phyloP scores from a whole-genome alignment of 2,329 filamentous ascomycete genomes.

The Aureobasidium sp. region DNA sequence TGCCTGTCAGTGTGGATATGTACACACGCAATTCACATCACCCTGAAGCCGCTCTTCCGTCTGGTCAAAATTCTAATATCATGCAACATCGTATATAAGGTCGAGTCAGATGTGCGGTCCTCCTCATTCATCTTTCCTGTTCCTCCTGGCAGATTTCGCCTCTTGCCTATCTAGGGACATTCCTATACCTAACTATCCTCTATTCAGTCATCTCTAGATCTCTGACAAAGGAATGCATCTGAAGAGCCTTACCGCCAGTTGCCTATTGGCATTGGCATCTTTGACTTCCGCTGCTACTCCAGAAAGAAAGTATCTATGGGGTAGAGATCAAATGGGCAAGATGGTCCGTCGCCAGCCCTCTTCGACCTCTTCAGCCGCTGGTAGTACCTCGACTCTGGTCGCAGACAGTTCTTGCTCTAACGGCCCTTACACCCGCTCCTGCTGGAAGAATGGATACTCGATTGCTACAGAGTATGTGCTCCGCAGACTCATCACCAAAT shows the following conservation, averaged over 20 bases:
- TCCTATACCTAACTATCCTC: neutral
- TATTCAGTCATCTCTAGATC: neutral
- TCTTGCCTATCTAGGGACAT: neutral
- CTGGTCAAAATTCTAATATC: neutral
- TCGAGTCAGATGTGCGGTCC: neutral
- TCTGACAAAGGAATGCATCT: constrained; percentile 9
- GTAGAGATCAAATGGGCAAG: constrained; percentile 16
- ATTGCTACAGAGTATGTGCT: constrained; percentile 34
- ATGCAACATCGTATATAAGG: neutral
- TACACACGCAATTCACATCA: neutral
- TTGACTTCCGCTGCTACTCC: constrained; percentile 1
- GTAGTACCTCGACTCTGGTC: constrained; percentile 6
- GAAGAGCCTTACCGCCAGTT: constrained; percentile 5
- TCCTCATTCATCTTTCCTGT: neutral
- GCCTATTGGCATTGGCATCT: constrained; percentile 15
- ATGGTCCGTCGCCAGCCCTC: constrained; percentile 10
- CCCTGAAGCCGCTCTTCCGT: constrained; percentile 1
- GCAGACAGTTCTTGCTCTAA: constrained; percentile 32
- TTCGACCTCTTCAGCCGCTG: neutral
- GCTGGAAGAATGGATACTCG: constrained; percentile 38
- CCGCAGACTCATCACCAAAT: too few species aligned
- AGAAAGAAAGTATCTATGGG: constrained; percentile 15
- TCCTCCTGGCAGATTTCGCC: neutral
- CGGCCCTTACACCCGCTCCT: constrained; percentile 33
- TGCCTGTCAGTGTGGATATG: neutral